Conservation (phyloP, 345 rosid genomes). For the Eutrema yunnanense region DNA sequence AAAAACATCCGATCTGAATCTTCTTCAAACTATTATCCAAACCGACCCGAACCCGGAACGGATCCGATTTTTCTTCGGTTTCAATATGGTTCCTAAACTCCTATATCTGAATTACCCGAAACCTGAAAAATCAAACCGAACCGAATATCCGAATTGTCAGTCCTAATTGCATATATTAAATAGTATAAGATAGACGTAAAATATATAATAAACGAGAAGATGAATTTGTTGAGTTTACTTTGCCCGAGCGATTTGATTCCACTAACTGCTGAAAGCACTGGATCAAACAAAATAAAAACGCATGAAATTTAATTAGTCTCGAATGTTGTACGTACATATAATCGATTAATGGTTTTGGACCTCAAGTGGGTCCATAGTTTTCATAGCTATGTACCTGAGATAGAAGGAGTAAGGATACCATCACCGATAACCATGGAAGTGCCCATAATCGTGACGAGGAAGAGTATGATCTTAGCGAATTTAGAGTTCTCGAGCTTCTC, state of each 20-base stretch:
- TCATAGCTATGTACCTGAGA: slow-evolving; percentile 43
- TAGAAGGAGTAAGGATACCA: slow-evolving; percentile 72
- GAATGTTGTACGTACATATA: neutral
- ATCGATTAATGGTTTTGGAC: neutral
- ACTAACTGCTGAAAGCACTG: slow-evolving; percentile 73
- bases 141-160: no score
- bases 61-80: no score
- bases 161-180: no score
- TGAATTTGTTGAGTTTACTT: slow-evolving; percentile 33
- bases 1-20: no score
- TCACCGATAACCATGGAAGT: slow-evolving; percentile 88
- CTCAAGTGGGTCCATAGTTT: neutral
- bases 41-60: no score
- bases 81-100: no score
- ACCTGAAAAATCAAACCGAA: no score
- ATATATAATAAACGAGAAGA: neutral
- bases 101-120: no score
- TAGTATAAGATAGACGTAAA: no score
- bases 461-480: slow-evolving; percentile 36
- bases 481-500: slow-evolving; percentile 41
- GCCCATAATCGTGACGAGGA: slow-evolving; percentile 62
- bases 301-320: neutral
- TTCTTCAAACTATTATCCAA: no score
- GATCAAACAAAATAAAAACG: neutral
- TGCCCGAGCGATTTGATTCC: slow-evolving; percentile 59